Evolutionary conservation across 2,329 filamentous ascomycete species (phyloP).

Genomic region (Penicillium sp.): DNA sequence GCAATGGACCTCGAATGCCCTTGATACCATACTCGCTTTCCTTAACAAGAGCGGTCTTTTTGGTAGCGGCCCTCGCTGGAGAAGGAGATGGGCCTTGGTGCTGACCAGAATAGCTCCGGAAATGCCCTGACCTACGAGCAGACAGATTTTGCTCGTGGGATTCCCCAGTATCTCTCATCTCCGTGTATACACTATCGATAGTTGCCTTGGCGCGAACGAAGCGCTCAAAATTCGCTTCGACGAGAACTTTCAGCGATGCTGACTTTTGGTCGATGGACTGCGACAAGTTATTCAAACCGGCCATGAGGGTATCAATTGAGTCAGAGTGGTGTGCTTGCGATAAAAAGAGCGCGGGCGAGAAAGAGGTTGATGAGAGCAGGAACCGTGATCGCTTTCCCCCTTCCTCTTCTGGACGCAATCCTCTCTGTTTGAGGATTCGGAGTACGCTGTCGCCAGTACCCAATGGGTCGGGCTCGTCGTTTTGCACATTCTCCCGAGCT

Average conservation of each 20-base stretch:
- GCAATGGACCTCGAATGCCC: constrained; percentile 81
- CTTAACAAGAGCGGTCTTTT: constrained; percentile 87
- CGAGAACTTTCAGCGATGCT: constrained; percentile 89
- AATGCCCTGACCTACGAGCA: constrained; percentile 62
- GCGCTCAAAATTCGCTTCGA: constrained; percentile 96
- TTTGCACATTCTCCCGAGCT: constrained; percentile 75
- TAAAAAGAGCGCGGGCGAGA: constrained; percentile 87
- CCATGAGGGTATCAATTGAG: constrained; percentile 75
- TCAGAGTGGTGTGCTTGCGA: constrained; percentile 86
- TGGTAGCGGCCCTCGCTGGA: constrained; percentile 54
- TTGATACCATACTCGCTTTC: constrained; percentile 88
- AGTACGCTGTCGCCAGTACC: constrained; percentile 88
- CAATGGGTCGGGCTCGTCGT: constrained; percentile 88
- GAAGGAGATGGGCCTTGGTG: constrained; percentile 40
- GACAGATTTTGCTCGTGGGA: constrained; percentile 44
- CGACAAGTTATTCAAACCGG: constrained; percentile 81
- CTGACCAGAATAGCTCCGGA: constrained; percentile 54
- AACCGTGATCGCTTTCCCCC: constrained; percentile 85
- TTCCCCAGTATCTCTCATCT: constrained; percentile 77
- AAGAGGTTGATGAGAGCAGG: constrained; percentile 90
- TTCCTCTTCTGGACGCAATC: constrained; percentile 82
- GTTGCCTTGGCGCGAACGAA: constrained; percentile 97
- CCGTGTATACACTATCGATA: constrained; percentile 97
- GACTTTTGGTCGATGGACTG: constrained; percentile 97
- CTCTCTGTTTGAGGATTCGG: constrained; percentile 70